These are phyloP conservation scores for Pulveroboletus sp. DNA, from an alignment of 768 basidiomycete species.

Conservation along the genomic window DNA sequence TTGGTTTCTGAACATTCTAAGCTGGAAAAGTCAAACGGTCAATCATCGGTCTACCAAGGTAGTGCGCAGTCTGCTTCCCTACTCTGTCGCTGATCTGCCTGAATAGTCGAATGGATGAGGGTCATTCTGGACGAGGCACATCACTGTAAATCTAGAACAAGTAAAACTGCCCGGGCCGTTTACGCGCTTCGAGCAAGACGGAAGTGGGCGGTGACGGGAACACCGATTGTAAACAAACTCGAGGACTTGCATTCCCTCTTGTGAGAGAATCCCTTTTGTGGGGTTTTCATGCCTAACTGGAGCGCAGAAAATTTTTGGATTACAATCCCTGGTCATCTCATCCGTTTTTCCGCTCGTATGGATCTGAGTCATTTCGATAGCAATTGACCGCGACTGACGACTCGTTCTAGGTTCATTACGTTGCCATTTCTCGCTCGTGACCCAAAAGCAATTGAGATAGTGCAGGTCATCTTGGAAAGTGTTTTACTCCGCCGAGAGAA, in stretches of 20 bases:
- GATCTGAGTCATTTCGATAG: conserved; percentile 25
- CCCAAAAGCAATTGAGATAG: conserved; percentile 90
- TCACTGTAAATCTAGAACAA: conserved; percentile 86
- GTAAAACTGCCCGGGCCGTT: conserved; percentile 85
- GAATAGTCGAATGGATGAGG: conserved; percentile 73
- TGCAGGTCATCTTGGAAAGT: conserved; percentile 91
- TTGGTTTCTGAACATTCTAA: conserved; percentile 86
- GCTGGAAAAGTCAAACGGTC: conserved; percentile 48
- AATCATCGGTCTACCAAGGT: conserved; percentile 74
- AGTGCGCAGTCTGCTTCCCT: conserved; percentile 16
- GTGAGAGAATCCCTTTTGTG: conserved; percentile 43
- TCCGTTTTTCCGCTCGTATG: conserved; percentile 87
- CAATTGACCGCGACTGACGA: conserved; percentile 1
- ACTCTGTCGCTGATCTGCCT: conserved; percentile 6
- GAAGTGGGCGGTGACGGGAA: conserved; percentile 92
- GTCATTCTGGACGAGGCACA: conserved; percentile 94
- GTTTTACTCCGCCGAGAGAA: conserved; percentile 89
- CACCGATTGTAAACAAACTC: conserved; percentile 92
- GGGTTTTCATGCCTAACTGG: conserved; percentile 19
- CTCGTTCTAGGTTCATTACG: conserved; percentile 69
- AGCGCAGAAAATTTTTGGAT: conserved; percentile 65
- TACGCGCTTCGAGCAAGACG: conserved; percentile 78
- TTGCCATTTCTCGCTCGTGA: conserved; percentile 90
- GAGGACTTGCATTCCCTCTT: conserved; percentile 90
- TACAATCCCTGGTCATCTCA: conserved; percentile 82